Evolutionary conservation across 345 rosid species (phyloP).

Genomic region (Punica granatum): DNA sequence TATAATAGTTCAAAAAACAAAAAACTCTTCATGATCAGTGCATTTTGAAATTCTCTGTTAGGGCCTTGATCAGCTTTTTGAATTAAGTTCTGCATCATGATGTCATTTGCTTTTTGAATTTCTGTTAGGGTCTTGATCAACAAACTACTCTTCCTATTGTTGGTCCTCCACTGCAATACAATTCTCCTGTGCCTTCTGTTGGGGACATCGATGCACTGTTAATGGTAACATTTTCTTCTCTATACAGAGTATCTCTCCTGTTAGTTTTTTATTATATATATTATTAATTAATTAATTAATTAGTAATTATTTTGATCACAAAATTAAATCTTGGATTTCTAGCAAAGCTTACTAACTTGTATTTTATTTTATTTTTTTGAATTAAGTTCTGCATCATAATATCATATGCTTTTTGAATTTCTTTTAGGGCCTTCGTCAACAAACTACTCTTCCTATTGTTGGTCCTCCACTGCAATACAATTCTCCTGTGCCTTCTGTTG

Average conservation of each 20-base stretch:
- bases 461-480: conserved; percentile 31
- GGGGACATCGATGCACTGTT: conserved; percentile 35
- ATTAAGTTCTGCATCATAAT: neutral
- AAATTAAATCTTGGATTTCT: neutral
- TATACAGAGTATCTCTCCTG: neutral
- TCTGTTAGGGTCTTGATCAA: conserved; percentile 38
- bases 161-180: conserved; percentile 30
- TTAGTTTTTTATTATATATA: neutral
- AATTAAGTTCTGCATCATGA: neutral
- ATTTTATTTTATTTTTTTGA: neutral
- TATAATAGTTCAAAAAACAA: too few species aligned
- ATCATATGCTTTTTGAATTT: neutral
- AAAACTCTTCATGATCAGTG: neutral
- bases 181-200: conserved; percentile 27
- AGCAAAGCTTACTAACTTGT: neutral
- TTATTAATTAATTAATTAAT: conserved; percentile 7
- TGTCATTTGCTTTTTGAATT: neutral
- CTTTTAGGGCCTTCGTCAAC: conserved; percentile 44
- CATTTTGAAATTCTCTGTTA: conserved; percentile 10
- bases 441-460: conserved; percentile 34
- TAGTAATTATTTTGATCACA: neutral
- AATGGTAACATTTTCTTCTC: conserved; percentile 27
- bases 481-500: conserved; percentile 27
- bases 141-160: conserved; percentile 36
- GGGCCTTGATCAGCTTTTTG: conserved; percentile 47